Evolutionary conservation across 257 asterid species (phyloP).

Genomic region (Linderniella brevidens): DNA sequence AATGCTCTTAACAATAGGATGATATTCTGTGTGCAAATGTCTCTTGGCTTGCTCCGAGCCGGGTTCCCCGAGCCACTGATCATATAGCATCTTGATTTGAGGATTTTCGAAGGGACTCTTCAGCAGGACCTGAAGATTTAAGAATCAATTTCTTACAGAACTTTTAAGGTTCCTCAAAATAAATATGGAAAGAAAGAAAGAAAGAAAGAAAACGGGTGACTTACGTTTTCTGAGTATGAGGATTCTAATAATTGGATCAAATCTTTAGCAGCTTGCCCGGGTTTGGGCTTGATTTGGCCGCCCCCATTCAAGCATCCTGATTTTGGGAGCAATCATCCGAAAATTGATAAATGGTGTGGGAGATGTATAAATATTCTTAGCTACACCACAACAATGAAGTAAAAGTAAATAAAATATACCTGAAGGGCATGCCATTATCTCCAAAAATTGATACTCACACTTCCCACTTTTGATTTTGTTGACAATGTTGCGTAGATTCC

Average conservation of each 20-base stretch:
- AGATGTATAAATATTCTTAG: neutral
- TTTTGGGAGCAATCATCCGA: neutral
- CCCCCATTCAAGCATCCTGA: slow-evolving; percentile 97
- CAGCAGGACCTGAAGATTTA: slow-evolving; percentile 31
- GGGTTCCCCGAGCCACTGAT: slow-evolving; percentile 76
- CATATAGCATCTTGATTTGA: slow-evolving; percentile 30
- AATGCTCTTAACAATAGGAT: slow-evolving; percentile 61
- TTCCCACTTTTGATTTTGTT: slow-evolving; percentile 75
- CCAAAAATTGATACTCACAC: slow-evolving; percentile 80
- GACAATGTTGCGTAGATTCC: slow-evolving; percentile 80
- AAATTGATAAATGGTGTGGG: neutral
- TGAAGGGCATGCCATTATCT: slow-evolving; percentile 99
- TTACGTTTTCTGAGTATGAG: slow-evolving; percentile 66
- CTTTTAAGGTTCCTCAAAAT: neutral
- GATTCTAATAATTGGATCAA: slow-evolving; percentile 56
- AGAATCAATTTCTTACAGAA: neutral
- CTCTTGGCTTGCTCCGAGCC: slow-evolving; percentile 77
- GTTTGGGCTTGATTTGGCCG: slow-evolving; percentile 82
- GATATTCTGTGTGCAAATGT: slow-evolving; percentile 67
- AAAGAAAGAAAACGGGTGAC: slow-evolving; percentile 20
- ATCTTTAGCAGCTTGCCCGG: slow-evolving; percentile 73
- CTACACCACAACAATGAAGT: too few species aligned
- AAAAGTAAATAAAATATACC: slow-evolving; percentile 19
- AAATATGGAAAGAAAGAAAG: neutral
- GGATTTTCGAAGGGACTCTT: slow-evolving; percentile 59